Base-by-base conservation (phyloP, 1,139 yeast genomes). In the Pneumocystis sp. region DNA sequence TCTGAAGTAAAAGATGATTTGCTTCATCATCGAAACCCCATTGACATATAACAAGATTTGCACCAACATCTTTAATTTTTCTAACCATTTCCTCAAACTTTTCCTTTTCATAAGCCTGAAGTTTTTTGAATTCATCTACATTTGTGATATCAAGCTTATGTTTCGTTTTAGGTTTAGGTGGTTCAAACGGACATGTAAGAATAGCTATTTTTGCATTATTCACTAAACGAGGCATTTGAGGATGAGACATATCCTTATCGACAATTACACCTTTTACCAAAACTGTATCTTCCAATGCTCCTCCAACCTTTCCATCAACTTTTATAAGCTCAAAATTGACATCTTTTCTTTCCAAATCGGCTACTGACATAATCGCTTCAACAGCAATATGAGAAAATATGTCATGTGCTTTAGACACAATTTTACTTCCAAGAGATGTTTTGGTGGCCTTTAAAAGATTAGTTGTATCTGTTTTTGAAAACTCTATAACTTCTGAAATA, bases 1-100 rank as follows among this genome's bases (percentile, higher is more conserved):
- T 89, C 72, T 95, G 89, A 71, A 91, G 80, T 69, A 93, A 81
- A 74, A 93, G 79, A 76, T 95, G 97, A 77, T 93, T 95, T 61
- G 98, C 98, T 79, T 95, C 98, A 76, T 95, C 99, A 75, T 95
- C 98, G 74, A 95, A 95, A 17, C 99, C 99, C 98, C 98, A 93
- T 79, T 93, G 99, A 78, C 98, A 93, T 59, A 95, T 95, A 66
- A 93, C 98, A 64, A 91, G 84, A 75, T 91, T 93, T 45, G 99
- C 98, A 45, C 98, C 98, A 0, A 96, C 82, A 31, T 82, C 83
- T 77, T 95, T 91, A 66, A 93, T 96, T 68, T 81, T 79, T 68
- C 86, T 82, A 69, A 93, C 90, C 98, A 95, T 93, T 75, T 89
- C 90, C 74, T 81, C 84, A 74, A 93, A 95, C 76, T 89, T 91